Base-by-base conservation (phyloP, 805 yeast species). In the Peterozyma xylosa region DNA sequence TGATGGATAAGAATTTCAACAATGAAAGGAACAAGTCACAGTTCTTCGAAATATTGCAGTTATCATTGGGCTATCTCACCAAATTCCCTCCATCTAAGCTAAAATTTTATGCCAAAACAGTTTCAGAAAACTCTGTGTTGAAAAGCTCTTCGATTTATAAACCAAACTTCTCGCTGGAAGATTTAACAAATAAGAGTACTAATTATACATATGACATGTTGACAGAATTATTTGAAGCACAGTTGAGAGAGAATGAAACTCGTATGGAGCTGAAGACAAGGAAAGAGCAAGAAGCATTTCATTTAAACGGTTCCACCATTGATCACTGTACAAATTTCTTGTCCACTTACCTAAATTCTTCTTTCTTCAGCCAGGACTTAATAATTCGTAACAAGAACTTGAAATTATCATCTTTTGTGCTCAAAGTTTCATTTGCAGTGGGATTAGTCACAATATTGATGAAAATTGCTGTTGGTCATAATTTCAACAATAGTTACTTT, bases 1-100 rank as follows among this genome's bases (percentile, higher is more conserved):
- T 59, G 17, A 53, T 62, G 29, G 50, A 48, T 30, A 53, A 50
- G 32, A 57, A 59, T 44, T 43, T 61, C 14, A 57, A 52, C 27
- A 44, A 41, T 3, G 48, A 44, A 1, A 51, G 48, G 33, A 48
- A 55, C 57, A 37, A 36, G 1, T 49, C 52, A 30, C 59, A 60
- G 39, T 41, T 60, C 10, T 51, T 46, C 30, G 53, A 52, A 33
- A 56, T 63, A 32, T 43, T 60, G n/a, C 55, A 54, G 37, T 35
- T 54, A 30, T 49, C 58, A 37, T 11, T 40, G 7, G 41, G 39
- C 21, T 42, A 45, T 48, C 11, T 50, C 44, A 30, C 40, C 18
- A 39, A 48, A 15, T 39, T 30, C 37, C 51, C 43, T 30, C 45
- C 53, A 32, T 29, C 9, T 16, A 49, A 34, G 42, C 39, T 35